Evolutionary conservation across 441 rosid genomes (phyloP).

Genomic region (Rhodomyrtus psidioides): DNA sequence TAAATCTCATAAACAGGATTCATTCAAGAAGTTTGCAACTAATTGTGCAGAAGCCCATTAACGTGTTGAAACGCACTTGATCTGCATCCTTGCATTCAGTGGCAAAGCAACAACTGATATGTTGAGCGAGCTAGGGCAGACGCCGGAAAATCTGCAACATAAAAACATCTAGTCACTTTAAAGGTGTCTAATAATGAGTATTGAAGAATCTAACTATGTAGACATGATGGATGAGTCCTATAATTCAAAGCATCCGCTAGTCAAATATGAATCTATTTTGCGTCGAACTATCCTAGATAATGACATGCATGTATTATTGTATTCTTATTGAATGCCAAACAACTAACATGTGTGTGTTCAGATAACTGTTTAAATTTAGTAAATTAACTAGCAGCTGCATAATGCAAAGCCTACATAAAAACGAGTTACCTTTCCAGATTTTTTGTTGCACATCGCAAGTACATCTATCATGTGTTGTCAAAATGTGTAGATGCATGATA

Average conservation of each 20-base stretch:
- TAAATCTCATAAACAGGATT: background rate
- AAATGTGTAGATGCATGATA: too few relatives aligned
- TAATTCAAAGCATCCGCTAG: background rate
- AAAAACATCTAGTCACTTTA: background rate
- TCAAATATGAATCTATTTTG: background rate
- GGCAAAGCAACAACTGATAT: constrained; percentile 89
- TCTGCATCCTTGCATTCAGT: constrained; percentile 70
- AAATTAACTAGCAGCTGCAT: too few relatives aligned
- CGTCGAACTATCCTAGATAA: background rate
- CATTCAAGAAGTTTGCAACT: background rate
- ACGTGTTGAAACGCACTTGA: constrained; percentile 76
- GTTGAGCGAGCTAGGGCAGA: constrained; percentile 84
- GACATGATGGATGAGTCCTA: background rate
- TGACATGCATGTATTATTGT: background rate
- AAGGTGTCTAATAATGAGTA: background rate
- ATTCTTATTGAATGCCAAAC: background rate
- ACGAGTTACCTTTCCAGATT: too few relatives aligned
- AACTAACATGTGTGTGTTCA: background rate
- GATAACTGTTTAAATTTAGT: background rate
- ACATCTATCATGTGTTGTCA: too few relatives aligned
- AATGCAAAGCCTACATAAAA: too few relatives aligned
- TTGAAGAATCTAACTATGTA: background rate
- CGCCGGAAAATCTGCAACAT: constrained; percentile 60
- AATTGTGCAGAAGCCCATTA: background rate
- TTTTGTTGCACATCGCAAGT: too few relatives aligned